phyloP scores from a whole-genome alignment of 352 stramenopile species.

The Phytophthora sp. region DNA sequence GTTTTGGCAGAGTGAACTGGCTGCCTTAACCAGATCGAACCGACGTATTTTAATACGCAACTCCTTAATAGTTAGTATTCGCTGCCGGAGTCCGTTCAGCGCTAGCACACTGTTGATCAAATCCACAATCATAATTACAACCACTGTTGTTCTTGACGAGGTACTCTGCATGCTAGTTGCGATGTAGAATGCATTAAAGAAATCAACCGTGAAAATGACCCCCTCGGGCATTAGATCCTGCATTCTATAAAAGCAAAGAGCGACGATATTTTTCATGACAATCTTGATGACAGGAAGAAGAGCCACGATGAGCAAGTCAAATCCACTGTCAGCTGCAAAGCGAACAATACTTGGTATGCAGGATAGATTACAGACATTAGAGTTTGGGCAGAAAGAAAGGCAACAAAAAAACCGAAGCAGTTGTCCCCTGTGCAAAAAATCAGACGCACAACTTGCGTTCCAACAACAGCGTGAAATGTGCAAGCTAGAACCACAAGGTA shows the following conservation, averaged over 20 bases:
- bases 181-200: conserved; percentile 30
- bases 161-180: conserved; percentile 21
- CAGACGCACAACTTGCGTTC: neutral
- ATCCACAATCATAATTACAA: conserved; percentile 1
- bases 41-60: neutral
- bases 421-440: conserved; percentile 5
- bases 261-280: conserved; percentile 13
- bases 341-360: conserved; percentile 18
- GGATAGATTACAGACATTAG: conserved; percentile 22
- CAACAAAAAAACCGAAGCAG: conserved; percentile 3
- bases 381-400: conserved; percentile 1
- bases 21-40: neutral
- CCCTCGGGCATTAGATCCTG: conserved; percentile 22
- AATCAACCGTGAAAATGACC: conserved; percentile 30
- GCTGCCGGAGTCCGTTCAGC: neutral
- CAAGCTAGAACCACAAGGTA: neutral
- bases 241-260: conserved; percentile 2
- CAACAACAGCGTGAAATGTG: neutral
- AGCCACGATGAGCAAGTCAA: conserved; percentile 7
- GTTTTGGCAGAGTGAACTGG: neutral
- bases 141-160: conserved; percentile 2
- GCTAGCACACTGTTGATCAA: neutral
- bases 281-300: conserved; percentile 17
- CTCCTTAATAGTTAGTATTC: neutral
- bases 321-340: neutral